These are phyloP conservation scores for Stephania yunnanensis DNA, from an alignment of 164 flowering plant species.

Conservation along the genomic window DNA sequence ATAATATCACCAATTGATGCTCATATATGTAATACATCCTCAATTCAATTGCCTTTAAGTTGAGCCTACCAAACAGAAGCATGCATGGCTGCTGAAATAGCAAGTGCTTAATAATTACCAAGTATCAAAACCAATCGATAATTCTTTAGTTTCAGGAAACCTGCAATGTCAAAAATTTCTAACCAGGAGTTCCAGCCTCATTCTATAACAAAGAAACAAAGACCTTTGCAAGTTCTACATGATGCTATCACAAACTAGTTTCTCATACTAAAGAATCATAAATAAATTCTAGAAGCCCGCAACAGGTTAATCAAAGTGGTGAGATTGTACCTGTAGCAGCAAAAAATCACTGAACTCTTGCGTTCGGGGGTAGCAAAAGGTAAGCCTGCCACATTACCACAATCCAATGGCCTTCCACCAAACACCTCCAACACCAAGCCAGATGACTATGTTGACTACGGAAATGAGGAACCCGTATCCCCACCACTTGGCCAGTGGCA, in stretches of 20 bases:
- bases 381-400: constrained; percentile 37
- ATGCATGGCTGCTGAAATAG: neutral
- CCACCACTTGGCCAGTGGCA: constrained; percentile 83
- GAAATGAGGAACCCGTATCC: constrained; percentile 85
- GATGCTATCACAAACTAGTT: neutral
- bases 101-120: neutral
- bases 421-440: constrained; percentile 85
- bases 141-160: neutral
- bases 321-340: neutral
- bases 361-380: neutral
- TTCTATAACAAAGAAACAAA: neutral
- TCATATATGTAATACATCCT: neutral
- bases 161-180: constrained; percentile 3
- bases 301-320: neutral
- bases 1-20: neutral
- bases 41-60: neutral
- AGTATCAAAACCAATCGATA: neutral
- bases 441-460: constrained; percentile 69
- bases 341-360: neutral
- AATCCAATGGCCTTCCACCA: constrained; percentile 94
- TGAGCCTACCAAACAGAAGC: neutral
- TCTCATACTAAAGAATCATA: neutral
- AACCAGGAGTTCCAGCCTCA: constrained; percentile 6
- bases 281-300: neutral
- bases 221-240: neutral